Percentiles rank a stretch among this genome's conserved stretches.
phyloP scores from a whole-genome alignment of 2,329 filamentous ascomycete species.

The Ascochyta pisi region DNA sequence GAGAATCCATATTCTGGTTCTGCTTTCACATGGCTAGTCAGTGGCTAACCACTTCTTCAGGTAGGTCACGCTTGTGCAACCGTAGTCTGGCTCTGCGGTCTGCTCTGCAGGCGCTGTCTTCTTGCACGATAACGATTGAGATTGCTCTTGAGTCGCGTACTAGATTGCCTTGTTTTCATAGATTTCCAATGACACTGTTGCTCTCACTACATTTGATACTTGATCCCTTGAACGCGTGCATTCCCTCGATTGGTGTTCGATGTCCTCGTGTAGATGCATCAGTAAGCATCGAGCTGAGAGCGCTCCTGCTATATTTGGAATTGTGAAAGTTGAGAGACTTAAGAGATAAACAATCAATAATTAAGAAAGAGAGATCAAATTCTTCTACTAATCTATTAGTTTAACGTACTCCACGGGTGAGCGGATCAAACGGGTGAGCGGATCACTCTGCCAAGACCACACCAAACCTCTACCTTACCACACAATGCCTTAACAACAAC shows the following conservation, averaged over 20 bases:
- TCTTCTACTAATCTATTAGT: too few species aligned
- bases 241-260: neutral
- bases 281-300: neutral
- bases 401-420: too few species aligned
- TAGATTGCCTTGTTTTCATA: neutral
- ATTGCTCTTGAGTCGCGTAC: neutral
- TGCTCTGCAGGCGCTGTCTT: too few species aligned
- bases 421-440: too few species aligned
- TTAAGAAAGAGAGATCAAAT: too few species aligned
- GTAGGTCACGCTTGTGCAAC: constrained; percentile 1
- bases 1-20: constrained; percentile 14
- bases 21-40: constrained; percentile 6
- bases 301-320: constrained; percentile 5
- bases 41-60: constrained; percentile 20
- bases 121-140: neutral
- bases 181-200: neutral
- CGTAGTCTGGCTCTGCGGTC: too few species aligned
- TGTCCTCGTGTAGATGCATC: neutral
- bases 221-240: neutral
- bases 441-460: too few species aligned
- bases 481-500: too few species aligned
- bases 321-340: too few species aligned
- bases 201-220: neutral
- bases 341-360: too few species aligned
- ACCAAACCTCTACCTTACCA: too few species aligned